These are phyloP conservation scores for Carex scoparia DNA, from an alignment of 176 grass and related monocot genomes.

Conservation along the genomic window DNA sequence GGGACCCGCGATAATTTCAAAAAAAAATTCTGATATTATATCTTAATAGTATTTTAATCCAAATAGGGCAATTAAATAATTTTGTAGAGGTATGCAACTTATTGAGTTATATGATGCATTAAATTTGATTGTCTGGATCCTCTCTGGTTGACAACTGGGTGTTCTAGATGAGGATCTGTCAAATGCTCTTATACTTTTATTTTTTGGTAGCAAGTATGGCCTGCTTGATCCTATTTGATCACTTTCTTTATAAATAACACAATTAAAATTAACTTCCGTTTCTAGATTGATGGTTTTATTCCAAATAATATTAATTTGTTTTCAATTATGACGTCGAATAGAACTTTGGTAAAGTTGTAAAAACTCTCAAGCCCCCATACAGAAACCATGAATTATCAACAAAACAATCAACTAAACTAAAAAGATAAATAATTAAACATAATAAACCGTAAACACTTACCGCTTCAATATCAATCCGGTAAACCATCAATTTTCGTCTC, in stretches of 20 bases:
- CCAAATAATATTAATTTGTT: too few relatives aligned
- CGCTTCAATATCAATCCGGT: slow-evolving; percentile 92
- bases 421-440: background rate
- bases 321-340: background rate
- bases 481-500: slow-evolving; percentile 76
- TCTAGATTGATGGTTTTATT: too few relatives aligned
- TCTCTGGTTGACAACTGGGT: slow-evolving; percentile 11
- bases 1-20: background rate
- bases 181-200: background rate
- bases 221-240: background rate
- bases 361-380: background rate
- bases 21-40: background rate
- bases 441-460: slow-evolving; percentile 34
- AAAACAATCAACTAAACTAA: slow-evolving; percentile 1
- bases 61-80: background rate
- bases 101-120: background rate
- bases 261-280: too few relatives aligned
- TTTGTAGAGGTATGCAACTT: background rate
- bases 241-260: too few relatives aligned
- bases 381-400: background rate
- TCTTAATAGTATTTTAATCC: background rate
- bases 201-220: slow-evolving; percentile 3
- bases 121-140: slow-evolving; percentile 5
- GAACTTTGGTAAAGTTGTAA: background rate
- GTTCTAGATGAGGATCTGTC: slow-evolving; percentile 1